Evolutionary conservation across 2,329 filamentous ascomycete species (phyloP).

Genomic region (Cytospora piceicola): DNA sequence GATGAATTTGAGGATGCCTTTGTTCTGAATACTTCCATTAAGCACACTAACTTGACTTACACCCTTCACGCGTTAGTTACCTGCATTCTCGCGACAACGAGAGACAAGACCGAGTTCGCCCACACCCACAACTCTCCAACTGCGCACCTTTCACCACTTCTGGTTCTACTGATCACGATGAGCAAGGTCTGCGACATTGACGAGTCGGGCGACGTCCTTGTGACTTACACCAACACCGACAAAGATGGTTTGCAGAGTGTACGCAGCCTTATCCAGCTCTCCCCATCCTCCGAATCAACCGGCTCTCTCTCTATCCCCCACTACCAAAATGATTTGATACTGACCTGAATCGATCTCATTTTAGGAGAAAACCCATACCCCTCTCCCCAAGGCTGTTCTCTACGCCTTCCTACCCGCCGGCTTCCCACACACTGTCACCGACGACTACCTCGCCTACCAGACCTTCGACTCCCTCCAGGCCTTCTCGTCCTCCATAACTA

Average conservation of each 20-base stretch:
- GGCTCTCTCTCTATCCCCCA: background rate
- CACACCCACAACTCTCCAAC: background rate
- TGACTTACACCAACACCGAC: conserved; percentile 39
- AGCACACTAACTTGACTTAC: background rate
- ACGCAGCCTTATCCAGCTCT: conserved; percentile 21
- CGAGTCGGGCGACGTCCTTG: conserved; percentile 44
- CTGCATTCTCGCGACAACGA: too few species aligned
- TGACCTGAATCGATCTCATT: background rate
- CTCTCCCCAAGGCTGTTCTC: conserved; percentile 49
- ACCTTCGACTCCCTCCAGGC: conserved; percentile 78
- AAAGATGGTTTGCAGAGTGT: conserved; percentile 36
- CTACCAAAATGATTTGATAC: background rate
- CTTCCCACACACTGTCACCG: conserved; percentile 84
- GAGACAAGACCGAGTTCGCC: background rate
- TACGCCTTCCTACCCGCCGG: conserved; percentile 84
- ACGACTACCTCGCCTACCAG: conserved; percentile 79
- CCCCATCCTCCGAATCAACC: background rate
- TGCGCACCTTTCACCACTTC: background rate
- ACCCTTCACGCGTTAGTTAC: background rate
- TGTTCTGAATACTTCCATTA: background rate
- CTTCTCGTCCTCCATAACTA: conserved; percentile 81
- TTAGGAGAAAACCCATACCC: conserved; percentile 43
- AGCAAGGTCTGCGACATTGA: conserved; percentile 43
- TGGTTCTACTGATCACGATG: conserved; percentile 33
- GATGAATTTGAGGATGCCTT: background rate